phyloP scores from a whole-genome alignment of 768 basidiomycete species.

The Exidia glandulosa region DNA sequence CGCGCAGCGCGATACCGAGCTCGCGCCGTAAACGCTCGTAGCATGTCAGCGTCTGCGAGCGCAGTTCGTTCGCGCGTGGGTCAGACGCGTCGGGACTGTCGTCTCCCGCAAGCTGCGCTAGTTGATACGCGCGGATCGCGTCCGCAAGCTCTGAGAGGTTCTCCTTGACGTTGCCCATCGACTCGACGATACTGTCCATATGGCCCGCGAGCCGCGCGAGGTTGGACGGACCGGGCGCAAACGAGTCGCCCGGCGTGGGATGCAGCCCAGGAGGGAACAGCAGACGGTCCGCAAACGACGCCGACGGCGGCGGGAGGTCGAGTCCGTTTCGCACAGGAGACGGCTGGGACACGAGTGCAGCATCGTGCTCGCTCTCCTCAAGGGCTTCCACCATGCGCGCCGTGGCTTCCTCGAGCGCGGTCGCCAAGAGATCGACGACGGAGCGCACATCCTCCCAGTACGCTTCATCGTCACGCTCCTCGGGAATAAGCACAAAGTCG shows the following conservation, averaged over 20 bases:
- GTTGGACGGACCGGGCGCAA: conserved; percentile 66
- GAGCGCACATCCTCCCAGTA: conserved; percentile 83
- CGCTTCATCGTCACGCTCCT: conserved; percentile 41
- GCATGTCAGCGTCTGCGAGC: conserved; percentile 40
- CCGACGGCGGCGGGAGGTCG: not conserved
- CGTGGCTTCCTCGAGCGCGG: conserved; percentile 53
- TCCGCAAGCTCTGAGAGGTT: conserved; percentile 32
- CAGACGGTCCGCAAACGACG: not conserved
- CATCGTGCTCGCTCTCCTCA: conserved; percentile 26
- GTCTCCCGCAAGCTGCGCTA: not conserved
- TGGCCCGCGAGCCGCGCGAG: conserved; percentile 62
- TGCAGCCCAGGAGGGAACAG: not conserved
- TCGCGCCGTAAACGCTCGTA: conserved; percentile 70
- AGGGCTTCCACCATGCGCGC: conserved; percentile 52
- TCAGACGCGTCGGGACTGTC: not conserved
- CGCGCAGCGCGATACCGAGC: conserved; percentile 64
- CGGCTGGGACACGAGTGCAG: conserved; percentile 14
- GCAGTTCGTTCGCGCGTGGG: not conserved
- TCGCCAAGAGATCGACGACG: conserved; percentile 60
- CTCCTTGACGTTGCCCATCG: conserved; percentile 60
- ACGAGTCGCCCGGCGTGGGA: conserved; percentile 25
- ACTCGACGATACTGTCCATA: conserved; percentile 55
- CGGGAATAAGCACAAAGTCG: not conserved
- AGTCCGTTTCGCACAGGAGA: not conserved
- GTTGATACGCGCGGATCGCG: conserved; percentile 11